Base-by-base conservation (phyloP, 495 filamentous ascomycete species). In the Penicillium malachiteum region DNA sequence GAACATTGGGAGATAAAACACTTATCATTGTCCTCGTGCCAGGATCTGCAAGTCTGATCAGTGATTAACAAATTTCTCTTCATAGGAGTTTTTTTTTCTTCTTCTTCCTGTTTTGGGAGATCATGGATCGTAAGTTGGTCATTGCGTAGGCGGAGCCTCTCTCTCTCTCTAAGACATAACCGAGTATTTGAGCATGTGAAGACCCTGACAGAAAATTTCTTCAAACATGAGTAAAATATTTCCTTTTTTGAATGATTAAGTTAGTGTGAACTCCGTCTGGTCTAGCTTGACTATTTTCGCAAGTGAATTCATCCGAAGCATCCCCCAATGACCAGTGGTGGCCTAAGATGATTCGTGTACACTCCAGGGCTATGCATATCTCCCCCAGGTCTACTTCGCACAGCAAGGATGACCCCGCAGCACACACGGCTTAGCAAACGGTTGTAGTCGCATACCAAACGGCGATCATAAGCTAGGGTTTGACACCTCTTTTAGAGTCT, bases 111-210 rank as follows among this genome's bases (percentile, higher is more conserved):
- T 26, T 26, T 26, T 26, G 21, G 21, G 18, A 48, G 13, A 48
- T 48, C 35, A 54, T 50, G 59, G 63, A 59, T 63, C 57, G 39
- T 46, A 43, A 32, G 48, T 52, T 62, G 39, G 54, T 41, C 48
- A 57, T 52, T 32, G 43, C 55, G 51, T 32, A 9, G 12, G 59
- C 59, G 56, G 57, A 59, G 61, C 64, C 55, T 56, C 62, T 45
- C 32, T 26, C 21, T 26, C n/a, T n/a, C n/a, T 26, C 21, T 26
- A 26, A 26, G 21, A 26, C 45, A 58, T 18, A 33, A 48, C 35
- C 48, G 54, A 41, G 56, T 57, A 59, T 51, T 62, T 62, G 62
- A 65, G 64, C 64, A 67, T 65, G 64, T 67, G 64, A 67, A 65
- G 55, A 52, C 48, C 51, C 35, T 62, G 50, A 37, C 5, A 1